Percentiles rank a stretch among this genome's conserved stretches.
These are phyloP conservation scores for Penicillium silybi DNA, from an alignment of 495 filamentous ascomycete species.

Conservation along the genomic window DNA sequence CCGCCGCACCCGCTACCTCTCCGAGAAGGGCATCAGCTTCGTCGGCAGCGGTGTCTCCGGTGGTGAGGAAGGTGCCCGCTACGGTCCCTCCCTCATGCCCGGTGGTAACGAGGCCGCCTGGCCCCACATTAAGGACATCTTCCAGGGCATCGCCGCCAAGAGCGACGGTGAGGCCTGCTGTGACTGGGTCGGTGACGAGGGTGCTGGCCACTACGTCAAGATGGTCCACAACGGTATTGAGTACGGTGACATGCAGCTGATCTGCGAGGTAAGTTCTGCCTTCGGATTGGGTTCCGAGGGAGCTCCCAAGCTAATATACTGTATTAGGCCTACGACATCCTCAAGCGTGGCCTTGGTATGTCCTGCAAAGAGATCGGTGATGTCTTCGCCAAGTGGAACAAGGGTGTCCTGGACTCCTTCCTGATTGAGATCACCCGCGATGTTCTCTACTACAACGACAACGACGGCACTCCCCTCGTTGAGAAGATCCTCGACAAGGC, in stretches of 20 bases:
- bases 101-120: constrained; percentile 97
- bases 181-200: constrained; percentile 99
- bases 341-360: constrained; percentile 92
- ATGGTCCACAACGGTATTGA: constrained; percentile 99
- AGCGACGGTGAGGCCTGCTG: constrained; percentile 95
- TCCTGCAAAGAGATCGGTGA: constrained; percentile 80
- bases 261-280: constrained; percentile 72
- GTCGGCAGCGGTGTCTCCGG: constrained; percentile 97
- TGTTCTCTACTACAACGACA: constrained; percentile 94
- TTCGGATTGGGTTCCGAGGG: too few relatives aligned
- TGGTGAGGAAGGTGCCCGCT: constrained; percentile 98
- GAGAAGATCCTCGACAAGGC: constrained; percentile 99
- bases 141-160: constrained; percentile 97
- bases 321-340: constrained; percentile 90
- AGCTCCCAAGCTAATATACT: neutral
- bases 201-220: constrained; percentile 99
- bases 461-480: constrained; percentile 82
- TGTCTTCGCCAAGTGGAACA: constrained; percentile 81
- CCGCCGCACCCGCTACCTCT: constrained; percentile 84
- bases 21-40: constrained; percentile 85
- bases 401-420: constrained; percentile 97
- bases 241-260: constrained; percentile 99
- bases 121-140: constrained; percentile 98
- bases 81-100: constrained; percentile 96
- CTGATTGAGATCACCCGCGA: constrained; percentile 98